Conservation (phyloP, 2,329 filamentous ascomycete species). For the Myriangium duriaei region DNA sequence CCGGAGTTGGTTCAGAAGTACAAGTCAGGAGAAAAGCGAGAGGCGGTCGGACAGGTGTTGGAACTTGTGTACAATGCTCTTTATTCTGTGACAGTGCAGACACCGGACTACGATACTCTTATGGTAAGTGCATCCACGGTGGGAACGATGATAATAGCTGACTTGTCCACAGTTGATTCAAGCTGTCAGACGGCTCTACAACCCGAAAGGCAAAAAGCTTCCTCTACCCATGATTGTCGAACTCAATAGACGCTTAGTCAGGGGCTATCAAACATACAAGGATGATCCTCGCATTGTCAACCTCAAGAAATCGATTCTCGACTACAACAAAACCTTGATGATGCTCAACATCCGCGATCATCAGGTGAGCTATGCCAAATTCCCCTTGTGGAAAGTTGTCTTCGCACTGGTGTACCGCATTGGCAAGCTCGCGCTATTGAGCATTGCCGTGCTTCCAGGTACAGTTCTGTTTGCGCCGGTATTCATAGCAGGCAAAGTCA, state of each 20-base stretch:
- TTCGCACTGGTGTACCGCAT: constrained; percentile 68
- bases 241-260: constrained; percentile 78
- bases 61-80: constrained; percentile 79
- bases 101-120: constrained; percentile 88
- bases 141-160: constrained; percentile 16
- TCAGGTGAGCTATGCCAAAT: constrained; percentile 82
- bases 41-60: constrained; percentile 73
- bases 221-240: constrained; percentile 88
- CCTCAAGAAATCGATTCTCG: constrained; percentile 61
- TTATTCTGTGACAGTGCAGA: constrained; percentile 78
- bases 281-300: constrained; percentile 72
- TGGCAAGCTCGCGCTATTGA: constrained; percentile 62
- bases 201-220: constrained; percentile 84
- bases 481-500: constrained; percentile 71
- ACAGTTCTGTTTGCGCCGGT: constrained; percentile 78
- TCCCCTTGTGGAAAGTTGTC: constrained; percentile 65
- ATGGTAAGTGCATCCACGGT: constrained; percentile 43
- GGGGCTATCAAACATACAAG: constrained; percentile 87
- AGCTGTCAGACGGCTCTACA: constrained; percentile 84
- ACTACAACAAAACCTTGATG: constrained; percentile 77
- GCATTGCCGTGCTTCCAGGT: constrained; percentile 73
- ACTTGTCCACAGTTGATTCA: constrained; percentile 56
- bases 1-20: constrained; percentile 75
- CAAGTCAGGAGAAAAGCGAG: constrained; percentile 66
- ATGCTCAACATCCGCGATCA: constrained; percentile 84